Evolutionary conservation across 2,329 filamentous ascomycete genomes (phyloP), one percentile per base, ranked within the genome.

Genomic region (Ophiognomonia clavigignenti-juglandacearum): DNA sequence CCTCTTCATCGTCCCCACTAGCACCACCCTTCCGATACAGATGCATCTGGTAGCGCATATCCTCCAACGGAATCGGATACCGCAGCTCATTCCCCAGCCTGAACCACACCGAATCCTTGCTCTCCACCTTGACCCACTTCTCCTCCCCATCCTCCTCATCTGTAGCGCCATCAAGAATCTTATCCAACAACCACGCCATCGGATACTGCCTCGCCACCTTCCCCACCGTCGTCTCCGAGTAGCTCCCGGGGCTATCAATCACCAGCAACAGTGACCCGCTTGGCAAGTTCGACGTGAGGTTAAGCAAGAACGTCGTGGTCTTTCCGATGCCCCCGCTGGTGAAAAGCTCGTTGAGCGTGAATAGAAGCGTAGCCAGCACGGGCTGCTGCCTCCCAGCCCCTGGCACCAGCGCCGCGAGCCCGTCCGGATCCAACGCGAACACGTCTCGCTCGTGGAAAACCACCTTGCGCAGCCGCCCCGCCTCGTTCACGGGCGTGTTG

Each of bases 291-390:
- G 77, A 70, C 0, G 86, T 88, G 16, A 96, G 68, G 1, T 71
- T 71, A 4, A 89, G 74, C 0, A 98, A 73, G 54, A 97, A 84
- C 4, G 73, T 71, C 0, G 92, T 95, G 0, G 92, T 89, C 56
- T 82, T 80, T 3, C 82, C 73, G 39, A 82, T 72, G 20, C 90
- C 80, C 1, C 84, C 88, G 0, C 80, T 73, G 0, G 87, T 85
- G 70, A 96, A 97, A 0, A 98, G 81, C 67, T 98, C 93, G 64
- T 97, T 97, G 39, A 97, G 77, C 0, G 92, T 96, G 72, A 97
- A 98, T 67, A 97, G 80, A 11, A 97, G 69, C 0, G 91, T 96
- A 13, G 95, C 72, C 1, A 96, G 67, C 4, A 75, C 37, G 6
- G 41, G 46, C 10, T 40, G 10, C 8, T 22, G 27, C 4, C 6